Percentiles rank a stretch among this genome's conserved stretches.
phyloP scores from a whole-genome alignment of 2,329 filamentous ascomycete species.

The Endocalyx cinctus region DNA sequence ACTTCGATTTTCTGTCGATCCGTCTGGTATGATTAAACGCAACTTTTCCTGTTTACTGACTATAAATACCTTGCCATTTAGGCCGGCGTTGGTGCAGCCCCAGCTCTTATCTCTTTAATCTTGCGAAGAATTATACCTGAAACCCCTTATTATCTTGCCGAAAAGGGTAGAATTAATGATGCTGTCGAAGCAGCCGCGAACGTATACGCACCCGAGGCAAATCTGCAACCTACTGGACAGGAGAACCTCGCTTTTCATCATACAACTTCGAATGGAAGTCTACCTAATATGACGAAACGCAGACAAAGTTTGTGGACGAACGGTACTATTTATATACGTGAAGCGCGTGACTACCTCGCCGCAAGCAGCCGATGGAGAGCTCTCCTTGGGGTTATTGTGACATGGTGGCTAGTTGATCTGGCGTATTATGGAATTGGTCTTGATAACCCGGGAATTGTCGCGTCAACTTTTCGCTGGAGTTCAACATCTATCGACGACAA shows the following conservation, averaged over 20 bases:
- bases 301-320: constrained; percentile 3
- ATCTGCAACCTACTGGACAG: constrained; percentile 9
- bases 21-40: too few species aligned
- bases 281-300: constrained; percentile 1
- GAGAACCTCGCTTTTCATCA: background rate
- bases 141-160: constrained; percentile 35
- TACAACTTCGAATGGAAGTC: constrained; percentile 1
- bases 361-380: constrained; percentile 21
- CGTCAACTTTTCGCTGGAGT: too few species aligned
- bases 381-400: constrained; percentile 30
- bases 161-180: constrained; percentile 18
- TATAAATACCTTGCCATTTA: too few species aligned
- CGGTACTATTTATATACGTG: constrained; percentile 11
- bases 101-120: constrained; percentile 40
- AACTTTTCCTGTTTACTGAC: too few species aligned
- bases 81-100: constrained; percentile 42
- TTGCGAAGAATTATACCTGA: constrained; percentile 45
- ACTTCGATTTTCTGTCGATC: too few species aligned
- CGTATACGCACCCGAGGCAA: constrained; percentile 12
- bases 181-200: constrained; percentile 16
- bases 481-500: too few species aligned
- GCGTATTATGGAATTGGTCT: constrained; percentile 42
- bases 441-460: constrained; percentile 23
- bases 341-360: constrained; percentile 14
- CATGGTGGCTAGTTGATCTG: constrained; percentile 41